These are phyloP conservation scores for Yamadazyma phyllophila DNA, from an alignment of 805 yeast genomes.

Conservation along the genomic window DNA sequence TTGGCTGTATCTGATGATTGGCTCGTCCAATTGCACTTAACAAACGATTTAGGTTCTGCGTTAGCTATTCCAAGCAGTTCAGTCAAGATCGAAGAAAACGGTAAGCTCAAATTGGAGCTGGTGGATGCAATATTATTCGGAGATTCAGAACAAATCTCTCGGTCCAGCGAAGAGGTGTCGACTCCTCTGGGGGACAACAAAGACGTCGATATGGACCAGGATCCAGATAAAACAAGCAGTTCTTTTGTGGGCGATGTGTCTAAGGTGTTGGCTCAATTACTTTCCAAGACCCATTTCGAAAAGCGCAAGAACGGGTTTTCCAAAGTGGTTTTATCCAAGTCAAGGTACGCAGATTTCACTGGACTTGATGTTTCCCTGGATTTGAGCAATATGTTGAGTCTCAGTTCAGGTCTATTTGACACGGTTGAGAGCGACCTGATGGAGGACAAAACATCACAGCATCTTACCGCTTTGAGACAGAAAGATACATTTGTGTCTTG, in stretches of 20 bases:
- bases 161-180: conserved; percentile 19
- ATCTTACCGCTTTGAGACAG: conserved; percentile 2
- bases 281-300: conserved; percentile 21
- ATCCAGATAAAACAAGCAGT: conserved; percentile 1
- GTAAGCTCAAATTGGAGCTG: conserved; percentile 19
- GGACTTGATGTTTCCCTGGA: conserved; percentile 16
- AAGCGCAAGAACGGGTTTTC: conserved; percentile 29
- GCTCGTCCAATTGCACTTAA: conserved; percentile 60
- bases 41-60: conserved; percentile 43
- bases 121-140: conserved; percentile 50
- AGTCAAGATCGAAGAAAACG: conserved; percentile 5
- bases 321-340: conserved; percentile 10
- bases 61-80: conserved; percentile 23
- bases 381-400: conserved; percentile 11
- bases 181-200: conserved; percentile 19
- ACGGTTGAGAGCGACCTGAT: conserved; percentile 4
- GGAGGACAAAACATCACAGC: background rate
- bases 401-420: conserved; percentile 52
- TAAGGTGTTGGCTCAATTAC: conserved; percentile 11
- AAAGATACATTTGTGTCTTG: conserved; percentile 53
- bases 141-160: conserved; percentile 32
- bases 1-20: conserved; percentile 58
- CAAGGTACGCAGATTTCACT: conserved; percentile 22
- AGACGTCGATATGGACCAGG: conserved; percentile 6
- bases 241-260: conserved; percentile 1